phyloP scores from a whole-genome alignment of 2,329 filamentous ascomycete species.

The Pyricularia grisea region DNA sequence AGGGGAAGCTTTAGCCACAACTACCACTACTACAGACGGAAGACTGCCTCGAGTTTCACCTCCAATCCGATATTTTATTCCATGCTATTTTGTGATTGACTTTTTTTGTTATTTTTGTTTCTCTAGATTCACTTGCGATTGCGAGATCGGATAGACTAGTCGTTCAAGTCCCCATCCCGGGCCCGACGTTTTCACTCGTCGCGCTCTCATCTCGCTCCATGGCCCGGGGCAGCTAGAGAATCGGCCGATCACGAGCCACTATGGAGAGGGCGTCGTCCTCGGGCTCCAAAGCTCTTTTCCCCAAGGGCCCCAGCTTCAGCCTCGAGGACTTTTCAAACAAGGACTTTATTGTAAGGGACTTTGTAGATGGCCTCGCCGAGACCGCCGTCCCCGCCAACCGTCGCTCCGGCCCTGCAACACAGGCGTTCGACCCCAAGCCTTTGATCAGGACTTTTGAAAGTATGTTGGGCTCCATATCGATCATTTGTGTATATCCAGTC shows the following conservation, averaged over 20 bases:
- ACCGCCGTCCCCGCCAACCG: slow-evolving; percentile 70
- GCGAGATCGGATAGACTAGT: not conserved
- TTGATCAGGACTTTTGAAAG: slow-evolving; percentile 91
- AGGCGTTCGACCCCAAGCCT: slow-evolving; percentile 86
- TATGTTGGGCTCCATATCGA: slow-evolving; percentile 20
- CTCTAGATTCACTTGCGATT: not conserved
- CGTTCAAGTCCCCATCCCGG: not conserved
- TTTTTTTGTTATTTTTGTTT: not conserved
- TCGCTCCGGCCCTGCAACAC: slow-evolving; percentile 58
- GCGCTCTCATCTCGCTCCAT: not conserved
- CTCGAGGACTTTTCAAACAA: slow-evolving; percentile 81
- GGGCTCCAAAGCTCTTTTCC: slow-evolving; percentile 59
- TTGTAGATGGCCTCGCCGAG: slow-evolving; percentile 87
- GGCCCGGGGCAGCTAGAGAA: slow-evolving; percentile 2
- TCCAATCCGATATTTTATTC: not conserved
- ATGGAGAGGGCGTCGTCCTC: slow-evolving; percentile 31
- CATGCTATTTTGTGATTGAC: not conserved
- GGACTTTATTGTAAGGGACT: slow-evolving; percentile 97
- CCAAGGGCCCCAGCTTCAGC: slow-evolving; percentile 72
- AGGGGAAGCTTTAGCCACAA: slow-evolving; percentile 1
- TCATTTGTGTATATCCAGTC: not conserved
- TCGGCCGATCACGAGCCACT: slow-evolving; percentile 6
- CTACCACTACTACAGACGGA: not conserved
- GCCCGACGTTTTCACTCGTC: not conserved
- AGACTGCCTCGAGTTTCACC: not conserved